Percentiles rank a stretch among this genome's conserved stretches.
These are phyloP conservation scores for Leptomonas pyrrhocoris DNA, from an alignment of 208 protist species.

Conservation along the genomic window DNA sequence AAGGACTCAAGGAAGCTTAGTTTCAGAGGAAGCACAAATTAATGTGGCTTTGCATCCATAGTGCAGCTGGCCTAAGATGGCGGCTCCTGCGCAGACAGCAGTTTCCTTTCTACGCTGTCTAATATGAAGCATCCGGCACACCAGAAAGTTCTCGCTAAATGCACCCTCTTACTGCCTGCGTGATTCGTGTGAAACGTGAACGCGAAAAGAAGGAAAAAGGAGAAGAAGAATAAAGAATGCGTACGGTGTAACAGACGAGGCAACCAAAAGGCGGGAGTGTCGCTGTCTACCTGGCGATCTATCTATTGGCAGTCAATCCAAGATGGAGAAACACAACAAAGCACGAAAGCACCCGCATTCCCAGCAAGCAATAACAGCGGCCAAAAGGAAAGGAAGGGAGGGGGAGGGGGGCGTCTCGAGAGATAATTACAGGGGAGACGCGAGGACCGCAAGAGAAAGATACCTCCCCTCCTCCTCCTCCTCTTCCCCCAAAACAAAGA, in stretches of 20 bases:
- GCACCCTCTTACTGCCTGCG: background rate
- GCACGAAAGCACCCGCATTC: background rate
- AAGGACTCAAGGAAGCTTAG: too few relatives aligned
- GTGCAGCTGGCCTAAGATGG: too few relatives aligned
- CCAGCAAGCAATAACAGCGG: background rate
- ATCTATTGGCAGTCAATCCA: constrained; percentile 10
- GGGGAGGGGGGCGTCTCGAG: too few relatives aligned
- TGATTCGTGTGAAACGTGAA: background rate
- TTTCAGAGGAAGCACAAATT: too few relatives aligned
- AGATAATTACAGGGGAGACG: too few relatives aligned
- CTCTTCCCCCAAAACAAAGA: too few relatives aligned
- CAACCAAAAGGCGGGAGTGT: background rate
- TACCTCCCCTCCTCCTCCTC: too few relatives aligned
- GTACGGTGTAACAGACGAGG: background rate
- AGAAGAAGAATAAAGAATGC: constrained; percentile 3
- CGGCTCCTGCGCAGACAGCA: too few relatives aligned
- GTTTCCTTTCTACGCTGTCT: too few relatives aligned
- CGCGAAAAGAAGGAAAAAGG: background rate
- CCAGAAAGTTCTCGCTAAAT: too few relatives aligned
- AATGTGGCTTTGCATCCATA: too few relatives aligned
- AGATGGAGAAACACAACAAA: background rate
- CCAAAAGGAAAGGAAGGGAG: background rate
- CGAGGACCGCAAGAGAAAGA: too few relatives aligned
- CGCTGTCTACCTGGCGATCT: constrained; percentile 10
- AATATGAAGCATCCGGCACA: background rate